Percentiles rank a stretch among this genome's conserved stretches.
Conservation (phyloP, 2,329 filamentous ascomycete species). For the Ophiobolus disseminans region DNA sequence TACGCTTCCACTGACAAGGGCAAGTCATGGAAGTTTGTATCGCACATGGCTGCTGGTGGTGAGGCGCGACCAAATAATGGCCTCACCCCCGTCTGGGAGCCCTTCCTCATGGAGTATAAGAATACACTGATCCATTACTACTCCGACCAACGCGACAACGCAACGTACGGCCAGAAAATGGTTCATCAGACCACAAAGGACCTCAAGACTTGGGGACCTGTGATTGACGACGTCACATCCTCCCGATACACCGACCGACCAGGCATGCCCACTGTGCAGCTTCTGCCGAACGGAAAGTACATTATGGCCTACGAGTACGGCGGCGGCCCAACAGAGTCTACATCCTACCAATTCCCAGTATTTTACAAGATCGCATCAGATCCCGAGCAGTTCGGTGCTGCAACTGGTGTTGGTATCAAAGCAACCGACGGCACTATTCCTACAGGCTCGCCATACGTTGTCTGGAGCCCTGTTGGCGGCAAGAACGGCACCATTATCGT, state of each 20-base stretch:
- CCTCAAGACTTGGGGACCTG: constrained; percentile 64
- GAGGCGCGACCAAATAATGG: constrained; percentile 68
- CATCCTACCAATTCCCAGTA: constrained; percentile 56
- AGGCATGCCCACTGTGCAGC: constrained; percentile 70
- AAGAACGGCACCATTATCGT: constrained; percentile 61
- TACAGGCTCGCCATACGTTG: constrained; percentile 58
- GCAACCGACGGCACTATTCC: constrained; percentile 56
- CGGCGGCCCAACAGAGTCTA: constrained; percentile 49
- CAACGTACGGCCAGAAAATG: constrained; percentile 70
- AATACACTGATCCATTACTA: constrained; percentile 71
- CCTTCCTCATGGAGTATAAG: constrained; percentile 67
- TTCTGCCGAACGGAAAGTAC: constrained; percentile 66
- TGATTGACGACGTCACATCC: constrained; percentile 69
- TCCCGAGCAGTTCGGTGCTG: constrained; percentile 56
- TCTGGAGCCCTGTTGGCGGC: constrained; percentile 59
- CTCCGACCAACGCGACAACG: constrained; percentile 71
- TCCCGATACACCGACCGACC: constrained; percentile 68
- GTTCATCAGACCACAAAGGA: constrained; percentile 69
- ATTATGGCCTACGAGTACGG: constrained; percentile 72
- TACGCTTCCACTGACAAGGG: constrained; percentile 70
- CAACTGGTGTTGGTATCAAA: constrained; percentile 51
- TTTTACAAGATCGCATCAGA: constrained; percentile 60
- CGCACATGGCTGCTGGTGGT: constrained; percentile 70
- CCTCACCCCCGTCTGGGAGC: constrained; percentile 75
- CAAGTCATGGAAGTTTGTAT: constrained; percentile 70